Conservation (phyloP, 2,329 filamentous ascomycete genomes). For the Lachnum nothofagi region DNA sequence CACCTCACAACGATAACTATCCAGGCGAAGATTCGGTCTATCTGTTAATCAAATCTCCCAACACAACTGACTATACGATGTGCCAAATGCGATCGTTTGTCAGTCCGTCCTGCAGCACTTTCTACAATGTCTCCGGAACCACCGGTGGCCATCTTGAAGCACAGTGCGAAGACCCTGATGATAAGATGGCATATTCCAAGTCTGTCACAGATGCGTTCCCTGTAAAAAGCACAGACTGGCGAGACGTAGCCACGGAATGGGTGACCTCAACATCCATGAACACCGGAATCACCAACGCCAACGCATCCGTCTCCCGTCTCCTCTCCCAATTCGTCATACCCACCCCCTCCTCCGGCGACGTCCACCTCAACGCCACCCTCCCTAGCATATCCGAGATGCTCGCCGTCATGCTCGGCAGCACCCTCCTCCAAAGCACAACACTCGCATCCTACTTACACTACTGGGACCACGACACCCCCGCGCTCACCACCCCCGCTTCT, state of each 20-base stretch:
- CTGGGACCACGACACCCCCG: constrained; percentile 43
- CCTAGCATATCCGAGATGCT: constrained; percentile 71
- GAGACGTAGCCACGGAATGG: constrained; percentile 51
- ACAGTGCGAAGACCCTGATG: constrained; percentile 53
- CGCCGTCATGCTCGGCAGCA: constrained; percentile 63
- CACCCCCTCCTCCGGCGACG: constrained; percentile 38
- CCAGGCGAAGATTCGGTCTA: constrained; percentile 52
- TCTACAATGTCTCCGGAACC: constrained; percentile 50
- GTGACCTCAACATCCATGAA: constrained; percentile 50
- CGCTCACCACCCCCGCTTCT: constrained; percentile 41
- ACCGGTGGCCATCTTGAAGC: constrained; percentile 55
- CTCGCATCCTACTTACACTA: constrained; percentile 56
- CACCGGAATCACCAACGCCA: constrained; percentile 48
- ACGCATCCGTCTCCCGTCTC: constrained; percentile 55
- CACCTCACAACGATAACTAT: constrained; percentile 31
- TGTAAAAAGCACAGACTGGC: constrained; percentile 45
- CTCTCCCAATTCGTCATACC: constrained; percentile 50
- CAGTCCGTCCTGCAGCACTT: constrained; percentile 62
- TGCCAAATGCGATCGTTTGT: constrained; percentile 62
- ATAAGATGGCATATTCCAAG: constrained; percentile 51
- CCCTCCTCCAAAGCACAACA: constrained; percentile 55
- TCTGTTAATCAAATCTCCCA: constrained; percentile 51
- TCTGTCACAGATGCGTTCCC: constrained; percentile 35
- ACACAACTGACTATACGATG: constrained; percentile 52
- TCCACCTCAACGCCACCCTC: constrained; percentile 33